These are phyloP conservation scores for Populus deltoides DNA, from an alignment of 345 rosid genomes.

Conservation along the genomic window DNA sequence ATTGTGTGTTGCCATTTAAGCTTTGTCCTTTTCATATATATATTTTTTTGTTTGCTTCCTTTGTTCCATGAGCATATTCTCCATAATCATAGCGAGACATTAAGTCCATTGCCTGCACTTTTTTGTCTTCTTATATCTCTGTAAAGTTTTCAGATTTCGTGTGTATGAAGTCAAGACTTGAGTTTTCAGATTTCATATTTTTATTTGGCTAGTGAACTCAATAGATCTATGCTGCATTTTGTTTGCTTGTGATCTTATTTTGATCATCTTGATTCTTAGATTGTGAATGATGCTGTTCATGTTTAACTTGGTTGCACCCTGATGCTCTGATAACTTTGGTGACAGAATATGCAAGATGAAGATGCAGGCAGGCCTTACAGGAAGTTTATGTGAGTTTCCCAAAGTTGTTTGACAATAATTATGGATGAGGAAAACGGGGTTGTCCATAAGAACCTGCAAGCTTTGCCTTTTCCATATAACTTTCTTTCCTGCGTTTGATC, in stretches of 20 bases:
- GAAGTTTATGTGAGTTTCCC: slow-evolving; percentile 58
- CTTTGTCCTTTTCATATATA: neutral
- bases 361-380: slow-evolving; percentile 81
- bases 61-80: neutral
- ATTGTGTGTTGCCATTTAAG: neutral
- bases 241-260: neutral
- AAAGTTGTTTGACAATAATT: slow-evolving; percentile 8
- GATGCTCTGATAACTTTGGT: neutral
- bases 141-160: neutral
- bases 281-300: neutral
- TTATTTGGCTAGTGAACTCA: neutral
- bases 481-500: neutral
- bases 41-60: neutral
- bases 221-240: too few species aligned
- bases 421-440: slow-evolving; percentile 1
- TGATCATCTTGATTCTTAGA: neutral
- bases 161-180: too few species aligned
- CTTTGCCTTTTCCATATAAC: neutral
- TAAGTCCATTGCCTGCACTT: neutral
- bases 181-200: neutral
- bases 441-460: neutral
- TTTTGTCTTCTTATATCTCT: too few species aligned
- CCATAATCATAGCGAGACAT: too few species aligned
- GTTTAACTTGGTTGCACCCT: neutral
- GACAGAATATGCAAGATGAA: slow-evolving; percentile 92